These are phyloP conservation scores for Podospora appendiculata DNA, from an alignment of 495 filamentous ascomycete species.

Conservation along the genomic window DNA sequence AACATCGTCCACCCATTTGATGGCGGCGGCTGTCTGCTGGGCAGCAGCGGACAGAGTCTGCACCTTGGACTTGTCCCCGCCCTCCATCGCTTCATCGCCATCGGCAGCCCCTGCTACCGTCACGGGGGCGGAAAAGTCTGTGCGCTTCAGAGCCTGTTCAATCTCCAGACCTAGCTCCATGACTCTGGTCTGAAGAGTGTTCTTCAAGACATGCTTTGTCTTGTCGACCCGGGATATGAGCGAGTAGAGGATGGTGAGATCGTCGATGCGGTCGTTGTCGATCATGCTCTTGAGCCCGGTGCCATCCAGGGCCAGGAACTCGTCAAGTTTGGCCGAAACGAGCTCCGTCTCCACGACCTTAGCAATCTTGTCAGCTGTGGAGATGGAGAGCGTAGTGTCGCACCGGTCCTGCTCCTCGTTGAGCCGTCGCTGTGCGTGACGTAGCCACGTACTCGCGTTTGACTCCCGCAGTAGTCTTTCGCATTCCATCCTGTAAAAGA, in stretches of 20 bases:
- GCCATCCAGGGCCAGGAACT: conserved; percentile 75
- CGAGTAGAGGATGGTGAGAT: conserved; percentile 67
- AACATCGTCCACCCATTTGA: conserved; percentile 93
- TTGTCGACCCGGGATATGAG: conserved; percentile 72
- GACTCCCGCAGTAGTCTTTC: conserved; percentile 63
- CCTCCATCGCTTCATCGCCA: conserved; percentile 40
- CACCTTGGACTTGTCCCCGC: conserved; percentile 33
- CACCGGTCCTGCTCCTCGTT: conserved; percentile 77
- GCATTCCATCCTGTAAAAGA: conserved; percentile 74
- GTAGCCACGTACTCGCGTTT: conserved; percentile 77
- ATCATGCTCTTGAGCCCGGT: conserved; percentile 86
- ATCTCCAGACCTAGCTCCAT: conserved; percentile 74
- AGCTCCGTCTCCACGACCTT: conserved; percentile 73
- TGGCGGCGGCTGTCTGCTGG: conserved; percentile 67
- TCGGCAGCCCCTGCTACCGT: conserved; percentile 41
- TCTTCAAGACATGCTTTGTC: conserved; percentile 62
- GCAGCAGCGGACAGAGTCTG: conserved; percentile 35
- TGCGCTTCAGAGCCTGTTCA: conserved; percentile 56
- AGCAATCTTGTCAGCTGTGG: conserved; percentile 66
- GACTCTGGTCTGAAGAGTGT: conserved; percentile 63
- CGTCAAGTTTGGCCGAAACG: conserved; percentile 64
- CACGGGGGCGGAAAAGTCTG: conserved; percentile 29
- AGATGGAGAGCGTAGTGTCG: conserved; percentile 61
- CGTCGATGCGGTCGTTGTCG: conserved; percentile 74
- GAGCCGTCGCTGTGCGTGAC: conserved; percentile 64